Evolutionary conservation across 352 stramenopile species (phyloP).

Genomic region (Phytophthora sp.): DNA sequence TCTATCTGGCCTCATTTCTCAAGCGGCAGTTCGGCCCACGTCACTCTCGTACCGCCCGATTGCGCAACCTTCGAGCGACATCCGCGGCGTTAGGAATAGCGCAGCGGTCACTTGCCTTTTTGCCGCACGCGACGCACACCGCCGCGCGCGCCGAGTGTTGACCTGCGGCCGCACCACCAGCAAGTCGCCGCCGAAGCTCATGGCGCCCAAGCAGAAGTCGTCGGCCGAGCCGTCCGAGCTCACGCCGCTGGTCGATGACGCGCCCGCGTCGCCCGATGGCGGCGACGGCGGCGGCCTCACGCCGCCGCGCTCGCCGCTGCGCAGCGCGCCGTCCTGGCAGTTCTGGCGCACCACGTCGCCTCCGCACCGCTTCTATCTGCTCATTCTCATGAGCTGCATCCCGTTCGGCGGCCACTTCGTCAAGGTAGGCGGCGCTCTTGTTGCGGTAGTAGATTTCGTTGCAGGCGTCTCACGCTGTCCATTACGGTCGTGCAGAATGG

Average conservation of each 20-base stretch:
- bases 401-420: slow-evolving; percentile 89
- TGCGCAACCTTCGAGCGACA: slow-evolving; percentile 21
- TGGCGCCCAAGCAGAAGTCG: slow-evolving; percentile 33
- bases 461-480: not conserved
- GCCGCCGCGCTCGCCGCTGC: slow-evolving; percentile 36
- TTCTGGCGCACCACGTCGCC: slow-evolving; percentile 75
- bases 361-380: slow-evolving; percentile 79
- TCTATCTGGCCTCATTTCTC: slow-evolving; percentile 9
- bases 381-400: slow-evolving; percentile 87
- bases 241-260: slow-evolving; percentile 38
- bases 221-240: slow-evolving; percentile 32
- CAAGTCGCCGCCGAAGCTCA: not conserved
- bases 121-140: not conserved
- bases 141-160: not conserved
- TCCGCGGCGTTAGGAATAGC: no score
- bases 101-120: slow-evolving; percentile 24
- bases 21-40: slow-evolving; percentile 13
- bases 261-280: not conserved
- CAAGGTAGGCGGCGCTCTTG: slow-evolving; percentile 44
- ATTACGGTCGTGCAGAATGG: slow-evolving; percentile 49
- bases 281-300: slow-evolving; percentile 15
- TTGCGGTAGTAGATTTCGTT: no score
- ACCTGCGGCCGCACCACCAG: not conserved
- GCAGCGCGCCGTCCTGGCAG: slow-evolving; percentile 54
- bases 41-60: slow-evolving; percentile 10